Base-by-base conservation (phyloP, 148 eudicot genomes). In the Vaccinium myrtillus region DNA sequence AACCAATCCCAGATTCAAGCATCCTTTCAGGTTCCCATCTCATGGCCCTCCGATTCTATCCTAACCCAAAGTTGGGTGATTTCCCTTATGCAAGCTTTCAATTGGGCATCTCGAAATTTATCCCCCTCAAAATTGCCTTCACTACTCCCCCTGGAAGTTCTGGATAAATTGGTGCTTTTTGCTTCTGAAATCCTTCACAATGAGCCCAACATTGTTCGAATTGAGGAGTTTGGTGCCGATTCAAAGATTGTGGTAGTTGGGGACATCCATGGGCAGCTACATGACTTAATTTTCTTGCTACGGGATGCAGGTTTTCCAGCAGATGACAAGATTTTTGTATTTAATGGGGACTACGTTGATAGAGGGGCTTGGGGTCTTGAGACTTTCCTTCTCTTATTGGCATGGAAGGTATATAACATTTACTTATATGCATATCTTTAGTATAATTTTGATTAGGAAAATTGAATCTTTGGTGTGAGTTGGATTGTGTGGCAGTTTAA, bases 341-440 rank as follows among this genome's bases (percentile, higher is more conserved):
- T 94, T 54, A 96, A 96, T 86, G 99, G 99, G 3, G 99, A 96
- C 90, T 96, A 96, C 89, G 99, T 96, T 27, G 99, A 94, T 88
- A 88, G 99, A 36, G 36, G 36, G 36, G 36, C 36, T 32, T 32
- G 36, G 99, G 99, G 1, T 27, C 92, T 96, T 59, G 99, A 96
- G 89, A 95, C 98, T 8, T 96, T 91, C 75, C 82, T 96, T 69
- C 80, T 93, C 63, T 83, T 96, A 63, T 84, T 96, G 73, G 93
- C 98, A 85, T 96, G 99, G 99, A 96, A 94, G 98, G 98, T 96
- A 89, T 87, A 30, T 18, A 55, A 46, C 21, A 56, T 27, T 85
- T 3, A 23, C 12, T 46, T 81, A 1, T 25, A 51, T 30, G 19
- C 25, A 13, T 5, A 30, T 15, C 36, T 23, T 56, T 32, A 32